Evolutionary conservation across 768 basidiomycete genomes (phyloP), one percentile per base, ranked within the genome.

Genomic region (Leccinum disarticulatum): DNA sequence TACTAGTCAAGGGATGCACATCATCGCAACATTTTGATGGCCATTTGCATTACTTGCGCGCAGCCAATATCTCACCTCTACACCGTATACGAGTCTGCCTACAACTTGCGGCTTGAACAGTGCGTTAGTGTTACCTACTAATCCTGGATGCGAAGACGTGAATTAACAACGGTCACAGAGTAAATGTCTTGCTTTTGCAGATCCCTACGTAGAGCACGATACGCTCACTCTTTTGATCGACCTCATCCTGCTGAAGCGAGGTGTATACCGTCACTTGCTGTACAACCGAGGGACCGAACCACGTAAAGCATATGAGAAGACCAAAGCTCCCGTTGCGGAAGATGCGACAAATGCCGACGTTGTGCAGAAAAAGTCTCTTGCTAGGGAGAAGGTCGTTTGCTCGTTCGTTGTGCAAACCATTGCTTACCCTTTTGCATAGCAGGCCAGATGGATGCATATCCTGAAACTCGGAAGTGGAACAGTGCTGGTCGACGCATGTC

Each of bases 201-300:
- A 95, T 73, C 90, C 90, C 58, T 94, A 93, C 65, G 90, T 93
- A 60, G 92, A 95, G 69, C 87, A 93, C 61, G 91, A 93, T 70
- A 76, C 79, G 0, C 74, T 93, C 60, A 87, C 84, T 2, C 76
- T 93, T 19, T 74, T 90, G 6, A 79, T 94, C 43, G 93, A 95
- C 74, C 80, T 95, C 2, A 88, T 94, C 54, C 79, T 94, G 25
- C 79, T 95, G 25, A 93, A 93, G 72, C 76, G 87, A 38, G 91
- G 84, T 13, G 92, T 93, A 3, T 93, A 88, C 68, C 80, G 88
- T 17, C 92, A 94, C 74, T 73, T 94, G 17, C 74, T 94, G 31
- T 94, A 89, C 66, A 95, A 95, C 67, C 79, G 90, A 51, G 90
- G 87, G 5, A 76, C 85, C 0, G 82, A 83, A 52, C 89, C 91